Evolutionary conservation across 1,284 basidiomycete genomes (phyloP).

Genomic region (Cryptococcus amylolentus): DNA sequence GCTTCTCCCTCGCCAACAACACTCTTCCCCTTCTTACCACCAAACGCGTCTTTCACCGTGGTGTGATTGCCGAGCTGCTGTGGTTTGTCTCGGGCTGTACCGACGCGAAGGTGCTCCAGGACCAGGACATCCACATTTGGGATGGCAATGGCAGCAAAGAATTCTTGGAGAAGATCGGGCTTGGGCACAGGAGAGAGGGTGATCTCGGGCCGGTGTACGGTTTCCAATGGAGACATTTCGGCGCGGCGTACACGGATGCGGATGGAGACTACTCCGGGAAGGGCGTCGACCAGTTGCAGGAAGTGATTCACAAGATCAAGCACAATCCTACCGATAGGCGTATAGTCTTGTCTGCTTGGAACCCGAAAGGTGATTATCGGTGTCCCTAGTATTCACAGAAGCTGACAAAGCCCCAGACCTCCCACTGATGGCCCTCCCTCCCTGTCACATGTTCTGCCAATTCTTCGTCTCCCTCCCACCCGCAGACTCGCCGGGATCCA

Average conservation of each 20-base stretch:
- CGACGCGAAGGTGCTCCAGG: constrained; percentile 70
- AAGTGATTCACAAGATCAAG: constrained; percentile 88
- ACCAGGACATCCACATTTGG: constrained; percentile 94
- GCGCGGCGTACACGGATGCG: constrained; percentile 79
- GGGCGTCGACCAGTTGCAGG: constrained; percentile 87
- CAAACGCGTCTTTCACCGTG: constrained; percentile 87
- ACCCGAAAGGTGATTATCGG: constrained; percentile 72
- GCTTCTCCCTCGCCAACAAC: constrained; percentile 72
- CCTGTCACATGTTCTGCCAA: constrained; percentile 98
- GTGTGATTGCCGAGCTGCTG: constrained; percentile 88
- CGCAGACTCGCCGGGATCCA: constrained; percentile 46
- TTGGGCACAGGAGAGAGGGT: constrained; percentile 79
- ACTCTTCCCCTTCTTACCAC: constrained; percentile 88
- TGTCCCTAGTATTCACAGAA: neutral
- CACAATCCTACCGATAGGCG: constrained; percentile 89
- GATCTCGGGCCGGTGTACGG: constrained; percentile 97
- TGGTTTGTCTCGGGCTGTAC: constrained; percentile 92
- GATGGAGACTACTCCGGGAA: constrained; percentile 79
- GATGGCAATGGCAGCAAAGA: constrained; percentile 89
- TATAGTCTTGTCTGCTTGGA: constrained; percentile 97
- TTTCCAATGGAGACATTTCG: constrained; percentile 98
- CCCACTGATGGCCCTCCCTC: constrained; percentile 89
- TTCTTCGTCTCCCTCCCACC: constrained; percentile 88
- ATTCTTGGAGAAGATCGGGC: constrained; percentile 79
- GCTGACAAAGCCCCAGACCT: constrained; percentile 61